phyloP scores from a whole-genome alignment of 768 basidiomycete genomes.

The Paxillus ammoniavirescens region DNA sequence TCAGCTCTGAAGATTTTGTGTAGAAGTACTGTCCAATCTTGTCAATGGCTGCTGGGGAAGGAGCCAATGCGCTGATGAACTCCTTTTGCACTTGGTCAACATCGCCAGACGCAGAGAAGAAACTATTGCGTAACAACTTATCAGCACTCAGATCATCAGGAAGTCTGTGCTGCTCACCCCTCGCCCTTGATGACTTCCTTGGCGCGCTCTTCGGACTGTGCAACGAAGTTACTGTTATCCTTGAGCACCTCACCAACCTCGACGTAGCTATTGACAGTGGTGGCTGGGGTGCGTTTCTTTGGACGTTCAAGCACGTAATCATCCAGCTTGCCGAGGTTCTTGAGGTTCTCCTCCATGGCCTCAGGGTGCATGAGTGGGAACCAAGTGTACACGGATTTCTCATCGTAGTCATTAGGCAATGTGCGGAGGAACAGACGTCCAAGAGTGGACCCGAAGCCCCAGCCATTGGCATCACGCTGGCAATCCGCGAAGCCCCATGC shows the following conservation, averaged over 20 bases:
- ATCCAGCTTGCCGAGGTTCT: slow-evolving; percentile 49
- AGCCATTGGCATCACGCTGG: slow-evolving; percentile 67
- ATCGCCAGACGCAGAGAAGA: slow-evolving; percentile 58
- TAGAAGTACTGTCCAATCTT: slow-evolving; percentile 64
- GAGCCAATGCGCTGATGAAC: slow-evolving; percentile 47
- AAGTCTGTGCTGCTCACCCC: slow-evolving; percentile 43
- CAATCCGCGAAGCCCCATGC: slow-evolving; percentile 85
- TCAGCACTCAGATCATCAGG: slow-evolving; percentile 3
- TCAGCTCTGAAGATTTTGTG: slow-evolving; percentile 57
- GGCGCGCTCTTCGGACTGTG: slow-evolving; percentile 50
- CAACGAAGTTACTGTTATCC: slow-evolving; percentile 41
- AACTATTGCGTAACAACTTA: slow-evolving; percentile 38
- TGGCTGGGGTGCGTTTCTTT: slow-evolving; percentile 18
- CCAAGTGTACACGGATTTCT: slow-evolving; percentile 76
- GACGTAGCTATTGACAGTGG: slow-evolving; percentile 44
- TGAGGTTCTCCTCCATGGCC: slow-evolving; percentile 59
- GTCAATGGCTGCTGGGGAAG: slow-evolving; percentile 45
- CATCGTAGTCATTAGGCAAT: slow-evolving; percentile 65
- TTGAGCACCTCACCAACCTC: slow-evolving; percentile 54
- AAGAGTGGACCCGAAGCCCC: slow-evolving; percentile 69
- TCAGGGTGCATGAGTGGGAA: slow-evolving; percentile 86
- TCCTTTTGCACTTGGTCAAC: slow-evolving; percentile 40
- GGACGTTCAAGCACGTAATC: slow-evolving; percentile 61
- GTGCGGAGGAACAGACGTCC: slow-evolving; percentile 73
- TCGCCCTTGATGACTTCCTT: slow-evolving; percentile 53